Percentiles rank a stretch among this genome's conserved stretches.
Conservation (phyloP, 176 grass and related monocot species). For the Ensete ventricosum region DNA sequence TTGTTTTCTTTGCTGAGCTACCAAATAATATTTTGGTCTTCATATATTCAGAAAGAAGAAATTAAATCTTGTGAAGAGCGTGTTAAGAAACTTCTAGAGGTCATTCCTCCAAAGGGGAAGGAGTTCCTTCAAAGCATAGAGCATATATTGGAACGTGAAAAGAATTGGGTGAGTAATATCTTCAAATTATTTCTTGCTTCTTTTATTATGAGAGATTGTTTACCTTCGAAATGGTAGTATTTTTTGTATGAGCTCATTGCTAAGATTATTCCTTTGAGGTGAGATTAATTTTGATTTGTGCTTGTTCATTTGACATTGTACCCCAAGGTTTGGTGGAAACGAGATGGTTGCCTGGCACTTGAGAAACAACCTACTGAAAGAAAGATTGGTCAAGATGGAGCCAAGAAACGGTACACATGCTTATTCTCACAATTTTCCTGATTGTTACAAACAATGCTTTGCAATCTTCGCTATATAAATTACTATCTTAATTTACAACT, state of each 20-base stretch:
- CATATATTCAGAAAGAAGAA: slow-evolving; percentile 73
- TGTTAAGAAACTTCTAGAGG: slow-evolving; percentile 85
- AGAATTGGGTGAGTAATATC: slow-evolving; percentile 63
- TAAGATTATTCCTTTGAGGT: background rate
- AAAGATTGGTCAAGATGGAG: slow-evolving; percentile 54
- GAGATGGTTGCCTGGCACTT: slow-evolving; percentile 81
- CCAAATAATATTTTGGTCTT: slow-evolving; percentile 5
- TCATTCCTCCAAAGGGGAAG: slow-evolving; percentile 89
- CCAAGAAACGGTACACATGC: slow-evolving; percentile 61
- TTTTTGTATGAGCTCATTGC: background rate
- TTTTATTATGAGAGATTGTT: slow-evolving; percentile 8
- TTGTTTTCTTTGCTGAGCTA: slow-evolving; percentile 5
- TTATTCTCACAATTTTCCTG: slow-evolving; percentile 16
- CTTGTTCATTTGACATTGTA: background rate
- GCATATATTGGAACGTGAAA: slow-evolving; percentile 94
- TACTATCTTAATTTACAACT: background rate
- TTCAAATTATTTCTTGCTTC: slow-evolving; percentile 19
- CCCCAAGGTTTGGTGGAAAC: slow-evolving; percentile 95
- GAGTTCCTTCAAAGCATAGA: slow-evolving; percentile 94
- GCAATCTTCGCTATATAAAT: background rate
- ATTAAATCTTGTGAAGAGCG: slow-evolving; percentile 85
- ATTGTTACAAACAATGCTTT: slow-evolving; percentile 1
- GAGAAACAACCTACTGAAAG: slow-evolving; percentile 73
- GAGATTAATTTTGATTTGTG: background rate
- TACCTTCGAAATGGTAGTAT: background rate